Evolutionary conservation across 352 stramenopile species (phyloP), one percentile per base, ranked within the genome.

Genomic region (Phytophthora fragariae): DNA sequence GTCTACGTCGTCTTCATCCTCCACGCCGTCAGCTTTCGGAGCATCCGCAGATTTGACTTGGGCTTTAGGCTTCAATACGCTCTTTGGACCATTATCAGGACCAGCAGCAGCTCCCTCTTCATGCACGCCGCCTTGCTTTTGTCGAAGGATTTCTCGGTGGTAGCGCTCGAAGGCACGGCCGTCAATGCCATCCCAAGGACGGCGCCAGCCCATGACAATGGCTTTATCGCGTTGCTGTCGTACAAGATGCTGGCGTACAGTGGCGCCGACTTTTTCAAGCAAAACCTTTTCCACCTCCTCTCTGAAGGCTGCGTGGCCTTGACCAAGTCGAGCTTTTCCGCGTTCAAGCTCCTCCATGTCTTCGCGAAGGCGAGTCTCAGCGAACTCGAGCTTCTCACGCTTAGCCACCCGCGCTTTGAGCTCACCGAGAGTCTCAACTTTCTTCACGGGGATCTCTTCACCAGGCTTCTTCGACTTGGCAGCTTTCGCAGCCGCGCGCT

Each of bases 141-240:
- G 70, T 8, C 84, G 71, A 56, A 77, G 62, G 44, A 91, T 76
- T 15, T 88, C 56, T 33, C 67, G 68, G 68, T 92, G 89, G 65
- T 88, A 94, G 2, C 60, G 62, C 29, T 84, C 71, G 65, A 93
- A 94, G n/a, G 88, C 86, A 6, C 77, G 70, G 21, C 86, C 84
- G 35, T 83, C 75, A 3, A 78, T 79, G 5, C 84, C 86, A 55
- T 94, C 88, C 88, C 86, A 94, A 6, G 86, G 88, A 17, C 88
- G 78, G 7, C 88, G 82, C 56, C 76, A 83, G 21, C 81, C 84
- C 69, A 84, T 82, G 33, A 78, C 78, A 12, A 92, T 83, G 19
- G 86, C 86, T 47, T 84, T 84, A 57, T 90, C 72, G 8, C 86
- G 82, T 65, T 94, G 86, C 65, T 92, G 84, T 31, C 76, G 68